phyloP scores from a whole-genome alignment of 192 early-diverging fungal species.

The Cladochytrium replicatum region DNA sequence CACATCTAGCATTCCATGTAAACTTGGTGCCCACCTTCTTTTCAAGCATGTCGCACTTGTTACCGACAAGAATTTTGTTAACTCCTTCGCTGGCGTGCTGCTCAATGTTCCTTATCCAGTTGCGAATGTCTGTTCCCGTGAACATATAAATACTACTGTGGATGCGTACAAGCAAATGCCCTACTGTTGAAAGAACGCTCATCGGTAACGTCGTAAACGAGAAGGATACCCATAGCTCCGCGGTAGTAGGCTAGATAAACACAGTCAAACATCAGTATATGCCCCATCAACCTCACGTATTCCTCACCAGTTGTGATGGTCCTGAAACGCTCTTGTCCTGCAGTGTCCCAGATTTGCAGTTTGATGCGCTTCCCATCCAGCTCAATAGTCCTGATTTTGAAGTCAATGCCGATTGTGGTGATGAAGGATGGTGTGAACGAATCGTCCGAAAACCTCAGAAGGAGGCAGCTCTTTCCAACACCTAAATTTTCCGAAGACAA shows the following conservation, averaged over 20 bases:
- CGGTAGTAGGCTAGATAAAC: slow-evolving; percentile 80
- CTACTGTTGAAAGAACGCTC: slow-evolving; percentile 95
- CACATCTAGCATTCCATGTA: neutral
- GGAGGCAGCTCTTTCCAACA: slow-evolving; percentile 92
- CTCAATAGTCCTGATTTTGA: slow-evolving; percentile 98
- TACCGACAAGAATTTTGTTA: slow-evolving; percentile 97
- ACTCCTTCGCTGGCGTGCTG: slow-evolving; percentile 98
- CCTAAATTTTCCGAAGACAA: slow-evolving; percentile 35
- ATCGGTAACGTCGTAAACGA: slow-evolving; percentile 98
- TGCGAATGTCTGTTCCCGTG: slow-evolving; percentile 83
- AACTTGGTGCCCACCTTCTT: slow-evolving; percentile 55
- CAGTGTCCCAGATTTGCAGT: slow-evolving; percentile 99
- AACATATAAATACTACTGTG: no score
- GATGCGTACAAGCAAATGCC: slow-evolving; percentile 2
- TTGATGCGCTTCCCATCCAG: slow-evolving; percentile 98
- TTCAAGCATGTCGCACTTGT: slow-evolving; percentile 98
- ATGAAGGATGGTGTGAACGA: slow-evolving; percentile 99
- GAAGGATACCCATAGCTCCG: slow-evolving; percentile 97
- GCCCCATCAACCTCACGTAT: neutral
- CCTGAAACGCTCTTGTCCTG: slow-evolving; percentile 97
- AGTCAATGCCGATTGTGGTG: slow-evolving; percentile 99
- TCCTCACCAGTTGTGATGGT: slow-evolving; percentile 91
- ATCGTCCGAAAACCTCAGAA: slow-evolving; percentile 97
- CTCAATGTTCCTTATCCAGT: slow-evolving; percentile 99
- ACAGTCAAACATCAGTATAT: neutral